Evolutionary conservation across 768 basidiomycete genomes (phyloP), one percentile per base, ranked within the genome.

Genomic region (Mycena polygramma): DNA sequence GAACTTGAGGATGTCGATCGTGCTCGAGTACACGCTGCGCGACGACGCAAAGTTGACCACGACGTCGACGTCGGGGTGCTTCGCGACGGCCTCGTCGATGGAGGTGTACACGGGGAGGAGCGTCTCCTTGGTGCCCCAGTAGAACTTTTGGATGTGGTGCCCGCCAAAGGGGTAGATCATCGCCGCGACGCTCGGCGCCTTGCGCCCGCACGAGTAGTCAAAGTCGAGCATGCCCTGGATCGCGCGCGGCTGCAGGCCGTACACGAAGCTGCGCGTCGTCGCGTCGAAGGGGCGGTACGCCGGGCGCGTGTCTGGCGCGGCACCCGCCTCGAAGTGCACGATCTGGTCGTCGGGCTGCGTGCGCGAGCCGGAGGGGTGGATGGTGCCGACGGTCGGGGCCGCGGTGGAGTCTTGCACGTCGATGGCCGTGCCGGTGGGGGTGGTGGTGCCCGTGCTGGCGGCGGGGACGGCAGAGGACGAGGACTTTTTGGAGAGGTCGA

Each of bases 141-240:
- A 99, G 90, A 99, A 98, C 86, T 99, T 99, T 85, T 99, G 98
- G 82, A 98, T 98, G 85, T 99, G 98, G 85, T 99, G 97, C 22
- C 97, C 97, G 78, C 97, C 98, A 83, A 99, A 99, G 79, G 97
- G 98, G 82, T 99, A 99, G 80, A 99, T 98, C 97, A 99, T 99
- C 46, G 98, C 98, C 36, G 98, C 97, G 73, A 99, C 98, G 54
- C 92, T 94, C 45, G 98, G 96, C 22, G 92, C 88, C 54, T 89
- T 81, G 72, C 98, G 94, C 20, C 97, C 97, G 83, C 98, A 99
- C 17, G 95, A 96, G 85, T 92, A 99, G 87, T 99, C 98, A 74
- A 99, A 99, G 88, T 99, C 98, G 68, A 99, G 92, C 87, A 89
- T 89, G 71, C 88, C 98, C 82, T 99, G 98, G 81, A 99, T 99